Conservation (phyloP, 371 early-diverging fungal genomes). For the Actinomucor elegans region DNA sequence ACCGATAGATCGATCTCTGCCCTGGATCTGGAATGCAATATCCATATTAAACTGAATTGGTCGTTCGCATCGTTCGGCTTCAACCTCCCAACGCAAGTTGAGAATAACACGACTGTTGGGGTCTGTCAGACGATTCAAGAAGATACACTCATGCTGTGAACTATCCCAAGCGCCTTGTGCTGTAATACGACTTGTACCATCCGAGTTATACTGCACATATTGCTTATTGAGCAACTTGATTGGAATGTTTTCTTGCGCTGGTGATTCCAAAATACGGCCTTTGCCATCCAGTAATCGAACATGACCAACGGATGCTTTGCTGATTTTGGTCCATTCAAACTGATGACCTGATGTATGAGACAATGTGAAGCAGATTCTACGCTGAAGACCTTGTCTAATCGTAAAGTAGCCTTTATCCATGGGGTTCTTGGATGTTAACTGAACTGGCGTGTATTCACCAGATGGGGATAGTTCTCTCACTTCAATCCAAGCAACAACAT, state of each 20-base stretch:
- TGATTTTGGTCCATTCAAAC: conserved; percentile 62
- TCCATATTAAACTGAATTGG: conserved; percentile 66
- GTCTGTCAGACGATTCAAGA: conserved; percentile 71
- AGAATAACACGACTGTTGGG: conserved; percentile 60
- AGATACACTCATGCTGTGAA: conserved; percentile 71
- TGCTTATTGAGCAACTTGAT: conserved; percentile 54
- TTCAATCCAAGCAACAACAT: conserved; percentile 68
- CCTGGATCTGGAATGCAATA: conserved; percentile 62
- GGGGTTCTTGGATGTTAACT: conserved; percentile 53
- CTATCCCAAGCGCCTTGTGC: conserved; percentile 83
- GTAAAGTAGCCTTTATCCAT: conserved; percentile 69
- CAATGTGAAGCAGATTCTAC: conserved; percentile 70
- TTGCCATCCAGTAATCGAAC: conserved; percentile 68
- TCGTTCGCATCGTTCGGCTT: conserved; percentile 56
- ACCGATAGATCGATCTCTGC: conserved; percentile 51
- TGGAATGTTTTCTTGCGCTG: conserved; percentile 51
- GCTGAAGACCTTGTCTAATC: conserved; percentile 84
- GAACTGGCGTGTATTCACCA: conserved; percentile 76
- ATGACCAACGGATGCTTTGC: conserved; percentile 59
- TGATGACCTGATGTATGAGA: conserved; percentile 78
- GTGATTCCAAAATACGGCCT: conserved; percentile 59
- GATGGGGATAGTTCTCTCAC: conserved; percentile 66
- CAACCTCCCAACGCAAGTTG: conserved; percentile 58
- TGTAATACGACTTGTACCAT: conserved; percentile 64
- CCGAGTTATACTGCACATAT: conserved; percentile 46